phyloP scores from a whole-genome alignment of 106 monocot genomes.

The Posidonia australis region DNA sequence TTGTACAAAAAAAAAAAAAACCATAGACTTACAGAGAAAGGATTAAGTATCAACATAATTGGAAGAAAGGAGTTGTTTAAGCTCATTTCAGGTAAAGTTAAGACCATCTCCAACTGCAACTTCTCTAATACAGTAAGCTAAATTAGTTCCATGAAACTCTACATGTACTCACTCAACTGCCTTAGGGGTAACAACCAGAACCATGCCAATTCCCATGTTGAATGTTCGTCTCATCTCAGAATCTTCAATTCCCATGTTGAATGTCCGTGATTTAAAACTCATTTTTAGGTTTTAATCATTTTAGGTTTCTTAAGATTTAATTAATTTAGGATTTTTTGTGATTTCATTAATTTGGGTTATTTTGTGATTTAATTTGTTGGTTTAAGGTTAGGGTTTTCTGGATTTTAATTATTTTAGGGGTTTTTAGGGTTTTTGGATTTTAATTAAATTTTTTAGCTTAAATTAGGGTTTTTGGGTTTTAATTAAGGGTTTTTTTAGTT shows the following conservation, averaged over 20 bases:
- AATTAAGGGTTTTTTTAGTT: too few species aligned
- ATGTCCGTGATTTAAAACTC: too few species aligned
- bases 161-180: slow-evolving; percentile 49
- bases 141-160: slow-evolving; percentile 20
- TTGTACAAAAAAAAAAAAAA: neutral
- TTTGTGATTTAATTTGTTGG: too few species aligned
- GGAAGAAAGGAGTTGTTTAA: neutral
- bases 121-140: slow-evolving; percentile 62
- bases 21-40: neutral
- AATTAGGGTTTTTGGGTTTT: too few species aligned
- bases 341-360: too few species aligned
- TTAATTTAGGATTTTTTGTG: too few species aligned
- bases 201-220: slow-evolving; percentile 98
- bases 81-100: slow-evolving; percentile 15
- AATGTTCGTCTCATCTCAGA: slow-evolving; percentile 92
- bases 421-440: too few species aligned
- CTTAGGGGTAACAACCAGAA: slow-evolving; percentile 51
- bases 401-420: too few species aligned
- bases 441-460: too few species aligned
- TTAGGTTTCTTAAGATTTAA: too few species aligned
- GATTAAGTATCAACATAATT: neutral
- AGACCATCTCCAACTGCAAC: slow-evolving; percentile 67
- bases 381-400: too few species aligned
- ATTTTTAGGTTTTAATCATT: too few species aligned
- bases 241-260: slow-evolving; percentile 72